These are phyloP conservation scores for Coemansia sp. DNA, from an alignment of 192 early-diverging fungal genomes.

Conservation along the genomic window DNA sequence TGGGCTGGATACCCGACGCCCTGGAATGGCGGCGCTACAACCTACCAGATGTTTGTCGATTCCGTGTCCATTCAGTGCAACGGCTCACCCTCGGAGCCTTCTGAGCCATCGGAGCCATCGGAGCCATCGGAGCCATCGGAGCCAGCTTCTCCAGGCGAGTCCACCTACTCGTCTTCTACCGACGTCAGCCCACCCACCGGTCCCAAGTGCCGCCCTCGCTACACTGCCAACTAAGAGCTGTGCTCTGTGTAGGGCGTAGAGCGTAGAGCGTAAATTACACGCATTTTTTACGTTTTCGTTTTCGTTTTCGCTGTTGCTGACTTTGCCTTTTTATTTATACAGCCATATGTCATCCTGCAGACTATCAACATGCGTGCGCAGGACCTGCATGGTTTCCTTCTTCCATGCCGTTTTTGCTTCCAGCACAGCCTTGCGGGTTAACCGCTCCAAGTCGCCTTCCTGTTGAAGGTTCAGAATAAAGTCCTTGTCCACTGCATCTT, in stretches of 20 bases:
- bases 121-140: background rate
- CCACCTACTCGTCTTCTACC: background rate
- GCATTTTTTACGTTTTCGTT: too few relatives aligned
- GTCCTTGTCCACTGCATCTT: slow-evolving; percentile 19
- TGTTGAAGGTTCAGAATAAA: slow-evolving; percentile 41
- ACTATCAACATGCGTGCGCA: slow-evolving; percentile 22
- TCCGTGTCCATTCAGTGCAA: slow-evolving; percentile 53
- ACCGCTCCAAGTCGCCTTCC: slow-evolving; percentile 33
- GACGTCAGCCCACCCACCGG: too few relatives aligned
- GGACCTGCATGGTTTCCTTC: slow-evolving; percentile 16
- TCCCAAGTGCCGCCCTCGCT: slow-evolving; percentile 6
- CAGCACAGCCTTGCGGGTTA: slow-evolving; percentile 26
- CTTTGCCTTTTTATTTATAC: slow-evolving; percentile 11
- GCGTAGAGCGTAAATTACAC: too few relatives aligned
- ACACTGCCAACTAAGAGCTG: too few relatives aligned
- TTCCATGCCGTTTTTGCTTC: slow-evolving; percentile 19
- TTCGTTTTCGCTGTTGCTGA: too few relatives aligned
- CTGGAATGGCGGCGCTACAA: slow-evolving; percentile 38
- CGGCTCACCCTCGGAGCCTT: slow-evolving; percentile 9
- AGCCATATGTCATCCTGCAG: slow-evolving; percentile 39
- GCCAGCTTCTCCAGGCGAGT: too few relatives aligned
- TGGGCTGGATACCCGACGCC: slow-evolving; percentile 62
- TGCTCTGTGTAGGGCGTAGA: too few relatives aligned
- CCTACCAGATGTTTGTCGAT: slow-evolving; percentile 56
- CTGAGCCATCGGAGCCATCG: background rate